Evolutionary conservation across 257 asterid species (phyloP), one percentile per base, ranked within the genome.

Genomic region (Capsicum rhomboideum): DNA sequence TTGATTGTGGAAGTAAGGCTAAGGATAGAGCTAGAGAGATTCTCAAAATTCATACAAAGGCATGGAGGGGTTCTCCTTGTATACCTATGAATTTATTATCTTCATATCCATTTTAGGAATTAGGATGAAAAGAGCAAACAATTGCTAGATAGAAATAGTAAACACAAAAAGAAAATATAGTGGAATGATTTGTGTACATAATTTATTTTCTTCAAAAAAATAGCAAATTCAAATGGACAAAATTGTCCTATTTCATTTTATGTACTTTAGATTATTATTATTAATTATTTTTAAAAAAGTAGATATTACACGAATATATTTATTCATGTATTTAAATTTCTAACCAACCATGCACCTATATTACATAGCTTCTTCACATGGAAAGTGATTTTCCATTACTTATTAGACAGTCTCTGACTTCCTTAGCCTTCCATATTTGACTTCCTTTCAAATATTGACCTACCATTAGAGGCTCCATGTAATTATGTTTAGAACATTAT

Each of bases 21-120:
- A 96, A 88, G 88, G 97, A 93, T 34, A 94, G 93, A 54, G 96
- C 97, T 0, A 85, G 87, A 84, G 97, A 92, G 26, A 91, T 96
- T 34, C 90, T 96, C 0, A 93, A 88, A 29, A 1, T 82, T 86
- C 93, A 94, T 83, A 90, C 93, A 3, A 91, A 87, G 86, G 92
- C 89, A 1, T 93, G 99, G 99, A 94, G 77, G 82, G 86, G 82
- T 77, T 91, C 95, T 71, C 69, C 92, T 0, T 96, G 99, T 87
- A 29, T 93, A 10, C 96, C 95, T 2, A 0, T 14, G 17, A 82
- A 83, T 83, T 85, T 93, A 77, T 12, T 89, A 40, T 74, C 85
- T 87, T 85, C 93, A 1, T 90, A 90, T 82, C 94, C 94, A 80
- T 88, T 72, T 72, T 72, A 72, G 80, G 37, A n/a, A 13, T 44